These are phyloP conservation scores for Phytophthora quininea DNA, from an alignment of 352 stramenopile species.

Conservation along the genomic window DNA sequence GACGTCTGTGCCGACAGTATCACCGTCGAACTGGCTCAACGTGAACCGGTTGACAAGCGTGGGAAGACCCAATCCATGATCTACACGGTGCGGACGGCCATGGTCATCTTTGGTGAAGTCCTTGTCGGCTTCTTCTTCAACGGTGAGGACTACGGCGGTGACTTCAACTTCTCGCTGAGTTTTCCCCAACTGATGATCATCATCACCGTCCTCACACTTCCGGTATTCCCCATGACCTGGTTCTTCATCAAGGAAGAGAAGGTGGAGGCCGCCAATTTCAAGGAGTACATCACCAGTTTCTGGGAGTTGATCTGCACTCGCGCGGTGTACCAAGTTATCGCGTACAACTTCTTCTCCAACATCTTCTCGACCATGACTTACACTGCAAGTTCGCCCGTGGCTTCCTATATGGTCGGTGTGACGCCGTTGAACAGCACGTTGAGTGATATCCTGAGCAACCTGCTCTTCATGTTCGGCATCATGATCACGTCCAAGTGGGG, in stretches of 20 bases:
- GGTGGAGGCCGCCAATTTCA: constrained; percentile 25
- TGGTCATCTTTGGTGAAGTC: constrained; percentile 44
- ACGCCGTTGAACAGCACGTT: constrained; percentile 33
- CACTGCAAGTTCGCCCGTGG: constrained; percentile 30
- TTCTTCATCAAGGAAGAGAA: constrained; percentile 44
- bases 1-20: constrained; percentile 77
- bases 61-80: constrained; percentile 52
- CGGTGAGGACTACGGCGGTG: constrained; percentile 56
- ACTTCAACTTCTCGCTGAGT: constrained; percentile 55
- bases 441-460: constrained; percentile 34
- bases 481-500: constrained; percentile 43
- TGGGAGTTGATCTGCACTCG: constrained; percentile 37
- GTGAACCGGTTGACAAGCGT: constrained; percentile 45
- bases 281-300: constrained; percentile 31
- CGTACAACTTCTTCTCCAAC: constrained; percentile 39
- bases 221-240: constrained; percentile 39
- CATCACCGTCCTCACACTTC: constrained; percentile 26
- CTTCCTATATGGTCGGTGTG: constrained; percentile 36
- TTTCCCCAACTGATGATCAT: constrained; percentile 63
- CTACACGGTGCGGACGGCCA: constrained; percentile 45
- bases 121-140: constrained; percentile 58
- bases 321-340: constrained; percentile 46
- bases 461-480: constrained; percentile 39
- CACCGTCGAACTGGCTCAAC: constrained; percentile 46
- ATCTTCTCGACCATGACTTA: constrained; percentile 39